A percentile compares a stretch with the other conserved stretches of the same genome.
Evolutionary conservation across 306 rosid species (phyloP).

Genomic region (Hylodesmum podocarpum): DNA sequence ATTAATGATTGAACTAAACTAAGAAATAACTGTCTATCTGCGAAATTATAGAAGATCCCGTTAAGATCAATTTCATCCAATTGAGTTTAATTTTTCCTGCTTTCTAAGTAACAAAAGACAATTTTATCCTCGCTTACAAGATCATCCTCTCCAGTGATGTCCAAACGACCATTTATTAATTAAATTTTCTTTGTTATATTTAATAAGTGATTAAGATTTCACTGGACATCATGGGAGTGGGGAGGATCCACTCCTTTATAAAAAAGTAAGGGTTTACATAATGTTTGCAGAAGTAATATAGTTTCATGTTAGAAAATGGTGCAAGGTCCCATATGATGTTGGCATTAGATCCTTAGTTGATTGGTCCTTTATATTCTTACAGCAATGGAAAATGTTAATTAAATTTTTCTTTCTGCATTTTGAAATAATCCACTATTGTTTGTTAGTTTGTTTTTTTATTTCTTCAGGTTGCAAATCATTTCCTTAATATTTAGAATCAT

Average conservation of each 20-base stretch:
- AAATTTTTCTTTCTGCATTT: constrained; percentile 22
- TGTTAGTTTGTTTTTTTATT: constrained; percentile 17
- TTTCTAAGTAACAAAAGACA: background rate
- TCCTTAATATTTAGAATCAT: constrained; percentile 37
- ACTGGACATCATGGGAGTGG: no score
- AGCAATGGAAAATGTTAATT: constrained; percentile 88
- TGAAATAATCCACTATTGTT: constrained; percentile 5
- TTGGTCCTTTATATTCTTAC: constrained; percentile 96
- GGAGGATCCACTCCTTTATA: no score
- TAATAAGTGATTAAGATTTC: no score
- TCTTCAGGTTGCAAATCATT: constrained; percentile 81
- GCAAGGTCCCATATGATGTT: constrained; percentile 85
- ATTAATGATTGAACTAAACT: no score
- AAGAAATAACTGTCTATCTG: no score
- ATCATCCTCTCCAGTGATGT: no score
- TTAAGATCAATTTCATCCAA: no score
- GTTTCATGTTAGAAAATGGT: constrained; percentile 87
- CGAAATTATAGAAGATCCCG: no score
- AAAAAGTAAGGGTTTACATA: constrained; percentile 14
- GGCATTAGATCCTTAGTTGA: constrained; percentile 87
- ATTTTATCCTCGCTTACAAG: constrained; percentile 11
- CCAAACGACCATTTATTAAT: no score
- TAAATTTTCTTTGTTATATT: no score
- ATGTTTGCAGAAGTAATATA: constrained; percentile 71
- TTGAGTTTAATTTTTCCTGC: constrained; percentile 25